phyloP scores from a whole-genome alignment of 2,329 filamentous ascomycete genomes.

The Thelonectria discophora region DNA sequence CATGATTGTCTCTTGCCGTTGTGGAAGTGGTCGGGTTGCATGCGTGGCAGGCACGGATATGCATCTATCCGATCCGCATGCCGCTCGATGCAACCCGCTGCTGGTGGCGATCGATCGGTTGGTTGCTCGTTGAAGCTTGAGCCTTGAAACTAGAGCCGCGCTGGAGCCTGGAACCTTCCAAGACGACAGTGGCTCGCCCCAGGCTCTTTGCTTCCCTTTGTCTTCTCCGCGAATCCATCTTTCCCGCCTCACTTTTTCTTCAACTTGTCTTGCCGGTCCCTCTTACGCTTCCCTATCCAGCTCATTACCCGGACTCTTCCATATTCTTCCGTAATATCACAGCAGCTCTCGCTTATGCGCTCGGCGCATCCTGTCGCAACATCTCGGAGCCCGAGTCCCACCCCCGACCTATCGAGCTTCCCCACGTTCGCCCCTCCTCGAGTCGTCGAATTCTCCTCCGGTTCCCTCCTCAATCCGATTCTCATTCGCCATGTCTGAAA shows the following conservation, averaged over 20 bases:
- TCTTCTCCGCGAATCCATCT: slow-evolving; percentile 36
- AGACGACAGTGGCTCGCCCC: neutral
- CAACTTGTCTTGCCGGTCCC: slow-evolving; percentile 14
- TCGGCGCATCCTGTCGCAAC: slow-evolving; percentile 37
- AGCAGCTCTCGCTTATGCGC: slow-evolving; percentile 23
- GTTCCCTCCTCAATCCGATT: slow-evolving; percentile 20
- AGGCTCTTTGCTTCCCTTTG: slow-evolving; percentile 26
- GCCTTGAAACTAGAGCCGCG: slow-evolving; percentile 13
- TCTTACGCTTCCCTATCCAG: slow-evolving; percentile 17
- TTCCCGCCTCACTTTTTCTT: slow-evolving; percentile 23
- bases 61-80: slow-evolving; percentile 38
- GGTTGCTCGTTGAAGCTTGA: neutral
- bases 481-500: slow-evolving; percentile 57
- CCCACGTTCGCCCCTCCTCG: slow-evolving; percentile 16
- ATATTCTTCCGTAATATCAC: neutral
- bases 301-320: neutral
- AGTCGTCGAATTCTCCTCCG: slow-evolving; percentile 7
- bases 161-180: neutral
- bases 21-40: neutral
- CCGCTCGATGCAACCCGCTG: neutral
- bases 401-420: slow-evolving; percentile 28
- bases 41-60: slow-evolving; percentile 21
- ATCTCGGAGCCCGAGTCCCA: slow-evolving; percentile 29
- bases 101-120: slow-evolving; percentile 37
- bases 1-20: slow-evolving; percentile 17